These are phyloP conservation scores for Sclerotinia sclerotiorum DNA, from an alignment of 2,329 filamentous ascomycete genomes.

Conservation along the genomic window DNA sequence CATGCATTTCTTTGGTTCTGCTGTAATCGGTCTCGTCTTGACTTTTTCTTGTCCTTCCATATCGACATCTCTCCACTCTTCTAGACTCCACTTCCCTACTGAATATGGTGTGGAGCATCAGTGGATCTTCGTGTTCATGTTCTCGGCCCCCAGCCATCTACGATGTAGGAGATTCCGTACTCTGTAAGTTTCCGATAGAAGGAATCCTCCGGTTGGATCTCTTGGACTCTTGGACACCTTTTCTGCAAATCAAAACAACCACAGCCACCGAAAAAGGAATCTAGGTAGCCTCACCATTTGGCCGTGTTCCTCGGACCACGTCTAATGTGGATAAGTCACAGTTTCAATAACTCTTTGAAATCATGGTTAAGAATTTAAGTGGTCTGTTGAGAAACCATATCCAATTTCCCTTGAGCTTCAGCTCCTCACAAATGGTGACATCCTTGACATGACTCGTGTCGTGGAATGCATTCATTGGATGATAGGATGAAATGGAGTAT, in stretches of 20 bases:
- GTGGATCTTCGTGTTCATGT: conserved; percentile 18
- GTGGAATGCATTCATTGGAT: conserved; percentile 10
- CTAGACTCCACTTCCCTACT: not conserved
- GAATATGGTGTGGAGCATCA: not conserved
- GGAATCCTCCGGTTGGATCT: not conserved
- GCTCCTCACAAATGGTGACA: conserved; percentile 6
- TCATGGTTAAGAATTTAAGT: not conserved
- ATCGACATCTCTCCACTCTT: not conserved
- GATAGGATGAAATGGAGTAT: not conserved
- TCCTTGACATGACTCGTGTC: conserved; percentile 14
- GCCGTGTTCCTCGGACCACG: not conserved
- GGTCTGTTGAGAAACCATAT: not conserved
- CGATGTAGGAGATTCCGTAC: not conserved
- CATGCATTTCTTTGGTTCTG: not conserved
- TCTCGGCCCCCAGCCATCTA: conserved; percentile 14
- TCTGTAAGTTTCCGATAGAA: not conserved
- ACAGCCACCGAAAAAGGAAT: not conserved
- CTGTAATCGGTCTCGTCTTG: not conserved
- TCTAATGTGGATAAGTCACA: not conserved
- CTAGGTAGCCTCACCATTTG: not conserved
- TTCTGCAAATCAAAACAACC: not conserved
- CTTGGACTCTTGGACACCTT: not conserved
- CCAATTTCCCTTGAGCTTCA: conserved; percentile 5
- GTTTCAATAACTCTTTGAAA: not conserved
- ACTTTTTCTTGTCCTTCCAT: not conserved